phyloP scores from a whole-genome alignment of 1,139 yeast species.

The Yamadazyma mexicana region DNA sequence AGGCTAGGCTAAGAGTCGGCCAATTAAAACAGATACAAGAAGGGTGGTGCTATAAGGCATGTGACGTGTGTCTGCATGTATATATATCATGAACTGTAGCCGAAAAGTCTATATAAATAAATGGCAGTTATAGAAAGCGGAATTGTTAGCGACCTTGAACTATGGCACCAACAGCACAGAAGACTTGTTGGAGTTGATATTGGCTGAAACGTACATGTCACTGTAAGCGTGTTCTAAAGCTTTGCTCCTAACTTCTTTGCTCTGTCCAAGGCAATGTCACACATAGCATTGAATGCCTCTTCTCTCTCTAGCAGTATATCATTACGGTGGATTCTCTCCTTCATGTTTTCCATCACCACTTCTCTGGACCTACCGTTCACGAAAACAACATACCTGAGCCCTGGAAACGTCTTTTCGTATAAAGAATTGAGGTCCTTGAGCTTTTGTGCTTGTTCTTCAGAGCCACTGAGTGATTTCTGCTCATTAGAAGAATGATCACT shows the following conservation, averaged over 20 bases:
- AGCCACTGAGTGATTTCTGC: constrained; percentile 59
- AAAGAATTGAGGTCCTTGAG: constrained; percentile 54
- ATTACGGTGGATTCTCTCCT: constrained; percentile 52
- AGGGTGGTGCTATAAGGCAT: too few species aligned
- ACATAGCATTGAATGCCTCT: constrained; percentile 81
- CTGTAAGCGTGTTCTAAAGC: constrained; percentile 5
- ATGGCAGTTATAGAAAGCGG: too few species aligned
- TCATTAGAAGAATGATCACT: constrained; percentile 71
- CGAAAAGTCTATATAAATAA: too few species aligned
- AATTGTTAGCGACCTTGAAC: too few species aligned
- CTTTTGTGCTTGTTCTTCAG: constrained; percentile 47
- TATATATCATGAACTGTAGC: too few species aligned
- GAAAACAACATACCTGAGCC: constrained; percentile 84
- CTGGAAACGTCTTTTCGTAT: constrained; percentile 76
- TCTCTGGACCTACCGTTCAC: constrained; percentile 78
- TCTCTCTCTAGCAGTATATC: constrained; percentile 54
- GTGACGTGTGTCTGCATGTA: too few species aligned
- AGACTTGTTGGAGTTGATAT: too few species aligned
- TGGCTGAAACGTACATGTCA: too few species aligned
- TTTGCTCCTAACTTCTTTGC: constrained; percentile 50
- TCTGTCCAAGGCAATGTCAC: constrained; percentile 84
- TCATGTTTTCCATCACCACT: constrained; percentile 68
- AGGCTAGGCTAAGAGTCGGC: too few species aligned
- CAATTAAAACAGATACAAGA: too few species aligned
- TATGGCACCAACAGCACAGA: too few species aligned